Evolutionary conservation across 768 basidiomycete genomes (phyloP).

Genomic region (Suillus alpinus): DNA sequence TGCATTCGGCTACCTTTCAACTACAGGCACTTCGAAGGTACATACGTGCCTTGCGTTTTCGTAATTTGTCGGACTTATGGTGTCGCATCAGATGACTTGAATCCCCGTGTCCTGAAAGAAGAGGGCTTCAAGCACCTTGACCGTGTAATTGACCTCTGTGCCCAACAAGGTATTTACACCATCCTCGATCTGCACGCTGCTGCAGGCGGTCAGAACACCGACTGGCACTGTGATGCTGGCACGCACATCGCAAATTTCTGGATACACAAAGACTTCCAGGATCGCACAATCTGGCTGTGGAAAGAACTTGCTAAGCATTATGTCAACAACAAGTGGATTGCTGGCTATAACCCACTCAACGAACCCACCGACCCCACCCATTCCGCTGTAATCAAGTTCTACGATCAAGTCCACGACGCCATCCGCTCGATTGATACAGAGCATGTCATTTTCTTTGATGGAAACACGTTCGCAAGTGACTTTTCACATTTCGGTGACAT

Average conservation of each 20-base stretch:
- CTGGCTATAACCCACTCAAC: conserved; percentile 85
- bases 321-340: conserved; percentile 77
- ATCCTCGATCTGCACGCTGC: conserved; percentile 81
- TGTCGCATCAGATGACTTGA: conserved; percentile 59
- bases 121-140: conserved; percentile 82
- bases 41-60: not conserved
- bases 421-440: conserved; percentile 69
- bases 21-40: conserved; percentile 66
- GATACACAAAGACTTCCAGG: conserved; percentile 84
- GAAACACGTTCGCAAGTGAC: conserved; percentile 81
- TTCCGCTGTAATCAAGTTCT: conserved; percentile 61
- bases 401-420: conserved; percentile 63
- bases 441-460: conserved; percentile 79
- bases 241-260: conserved; percentile 73
- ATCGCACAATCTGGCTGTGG: conserved; percentile 78
- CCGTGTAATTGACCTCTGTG: conserved; percentile 73
- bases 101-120: conserved; percentile 72
- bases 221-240: conserved; percentile 79
- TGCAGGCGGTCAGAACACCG: conserved; percentile 71
- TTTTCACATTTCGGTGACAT: conserved; percentile 70
- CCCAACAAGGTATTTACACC: conserved; percentile 71
- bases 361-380: conserved; percentile 74
- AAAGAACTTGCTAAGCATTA: conserved; percentile 72
- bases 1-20: conserved; percentile 76
- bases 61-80: not conserved